Percentiles rank a stretch among this genome's conserved stretches.
phyloP scores from a whole-genome alignment of 2,329 filamentous ascomycete species.

The Sporothrix phasma region DNA sequence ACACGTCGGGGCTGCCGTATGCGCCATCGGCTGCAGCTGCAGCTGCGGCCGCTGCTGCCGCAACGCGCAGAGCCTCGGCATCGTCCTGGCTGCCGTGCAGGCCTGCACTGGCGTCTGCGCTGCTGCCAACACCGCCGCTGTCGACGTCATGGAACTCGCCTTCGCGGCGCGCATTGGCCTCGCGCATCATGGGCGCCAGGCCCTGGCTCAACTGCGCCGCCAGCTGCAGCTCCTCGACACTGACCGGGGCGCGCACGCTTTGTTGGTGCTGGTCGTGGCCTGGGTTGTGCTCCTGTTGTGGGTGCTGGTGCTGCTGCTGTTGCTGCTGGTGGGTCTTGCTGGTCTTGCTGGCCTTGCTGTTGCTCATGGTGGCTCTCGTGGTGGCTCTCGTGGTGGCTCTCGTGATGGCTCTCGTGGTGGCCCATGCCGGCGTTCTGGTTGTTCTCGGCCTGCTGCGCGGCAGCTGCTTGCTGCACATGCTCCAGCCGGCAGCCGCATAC shows the following conservation, averaged over 20 bases:
- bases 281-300: conserved; percentile 22
- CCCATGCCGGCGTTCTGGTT: background rate
- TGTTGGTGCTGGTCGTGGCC: conserved; percentile 25
- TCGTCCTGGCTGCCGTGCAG: conserved; percentile 15
- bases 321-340: conserved; percentile 24
- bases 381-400: too few species aligned
- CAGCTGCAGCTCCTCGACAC: conserved; percentile 47
- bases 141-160: conserved; percentile 18
- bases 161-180: conserved; percentile 31
- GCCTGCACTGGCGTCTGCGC: conserved; percentile 14
- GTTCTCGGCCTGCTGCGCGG: background rate
- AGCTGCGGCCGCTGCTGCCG: background rate
- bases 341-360: too few species aligned
- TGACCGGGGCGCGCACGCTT: conserved; percentile 28
- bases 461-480: conserved; percentile 12
- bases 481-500: conserved; percentile 7
- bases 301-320: conserved; percentile 24
- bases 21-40: background rate
- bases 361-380: too few species aligned
- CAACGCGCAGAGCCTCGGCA: conserved; percentile 3
- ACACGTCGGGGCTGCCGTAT: background rate
- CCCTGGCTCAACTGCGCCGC: conserved; percentile 49
- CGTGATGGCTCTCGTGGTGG: conserved; percentile 29
- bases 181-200: conserved; percentile 42
- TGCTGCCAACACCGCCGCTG: background rate